These are phyloP conservation scores for Saussurea involucrata DNA, from an alignment of 129 eudicot genomes.

Conservation along the genomic window DNA sequence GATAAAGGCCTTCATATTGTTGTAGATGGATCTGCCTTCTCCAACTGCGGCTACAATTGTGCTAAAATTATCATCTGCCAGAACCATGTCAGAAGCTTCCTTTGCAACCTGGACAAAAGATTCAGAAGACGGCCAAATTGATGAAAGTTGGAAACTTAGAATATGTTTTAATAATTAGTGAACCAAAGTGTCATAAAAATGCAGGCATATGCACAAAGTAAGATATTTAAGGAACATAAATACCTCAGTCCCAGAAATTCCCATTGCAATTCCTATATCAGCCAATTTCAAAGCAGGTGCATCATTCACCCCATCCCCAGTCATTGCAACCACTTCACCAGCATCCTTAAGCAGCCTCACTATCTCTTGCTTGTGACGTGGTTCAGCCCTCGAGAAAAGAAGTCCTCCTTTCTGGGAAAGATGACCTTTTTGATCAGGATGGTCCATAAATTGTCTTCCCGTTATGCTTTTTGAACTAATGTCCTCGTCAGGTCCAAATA, in stretches of 20 bases:
- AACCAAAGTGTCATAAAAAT: background rate
- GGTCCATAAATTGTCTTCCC: slow-evolving; percentile 68
- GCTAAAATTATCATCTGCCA: slow-evolving; percentile 71
- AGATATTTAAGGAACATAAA: background rate
- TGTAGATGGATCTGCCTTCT: slow-evolving; percentile 67
- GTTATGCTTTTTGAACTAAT: slow-evolving; percentile 59
- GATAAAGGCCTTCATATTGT: slow-evolving; percentile 70
- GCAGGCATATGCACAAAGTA: background rate
- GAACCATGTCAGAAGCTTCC: slow-evolving; percentile 72
- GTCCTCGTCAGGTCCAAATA: slow-evolving; percentile 51
- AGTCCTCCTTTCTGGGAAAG: slow-evolving; percentile 56
- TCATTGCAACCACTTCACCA: slow-evolving; percentile 77
- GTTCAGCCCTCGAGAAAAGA: slow-evolving; percentile 77
- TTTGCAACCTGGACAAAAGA: slow-evolving; percentile 49
- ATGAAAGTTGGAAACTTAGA: background rate
- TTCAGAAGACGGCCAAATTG: background rate
- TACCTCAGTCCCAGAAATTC: slow-evolving; percentile 74
- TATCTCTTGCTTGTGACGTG: slow-evolving; percentile 68
- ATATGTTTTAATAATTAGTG: too few species aligned
- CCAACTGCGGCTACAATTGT: slow-evolving; percentile 65
- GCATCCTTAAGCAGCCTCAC: slow-evolving; percentile 67
- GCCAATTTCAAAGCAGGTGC: slow-evolving; percentile 73
- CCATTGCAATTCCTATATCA: slow-evolving; percentile 83
- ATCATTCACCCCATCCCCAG: slow-evolving; percentile 77
- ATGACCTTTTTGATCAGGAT: slow-evolving; percentile 34